Evolutionary conservation across 108 stramenopile species (phyloP).

Genomic region (Skeletonema potamos): DNA sequence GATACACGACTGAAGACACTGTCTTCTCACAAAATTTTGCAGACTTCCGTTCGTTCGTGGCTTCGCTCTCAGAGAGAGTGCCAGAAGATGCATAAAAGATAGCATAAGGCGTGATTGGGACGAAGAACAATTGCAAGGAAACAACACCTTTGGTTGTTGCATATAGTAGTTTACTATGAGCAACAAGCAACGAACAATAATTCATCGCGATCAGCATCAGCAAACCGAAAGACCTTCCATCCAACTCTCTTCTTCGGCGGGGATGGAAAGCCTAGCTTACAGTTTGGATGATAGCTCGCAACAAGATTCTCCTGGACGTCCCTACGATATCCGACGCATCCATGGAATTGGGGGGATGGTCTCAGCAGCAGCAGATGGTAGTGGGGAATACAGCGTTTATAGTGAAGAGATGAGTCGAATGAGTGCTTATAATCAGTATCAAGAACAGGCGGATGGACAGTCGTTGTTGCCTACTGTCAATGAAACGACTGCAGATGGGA

Average conservation of each 20-base stretch:
- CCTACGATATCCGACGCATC: neutral
- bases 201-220: neutral
- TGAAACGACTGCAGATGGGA: neutral
- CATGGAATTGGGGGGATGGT: neutral
- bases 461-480: neutral
- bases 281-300: neutral
- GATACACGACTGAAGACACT: too few relatives aligned
- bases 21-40: too few relatives aligned
- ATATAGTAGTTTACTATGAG: neutral
- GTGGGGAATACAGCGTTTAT: neutral
- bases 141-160: too few relatives aligned
- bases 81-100: too few relatives aligned
- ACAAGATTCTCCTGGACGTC: neutral
- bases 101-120: too few relatives aligned
- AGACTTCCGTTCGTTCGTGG: too few relatives aligned
- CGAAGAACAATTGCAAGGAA: too few relatives aligned
- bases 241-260: neutral
- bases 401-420: neutral
- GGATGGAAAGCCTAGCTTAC: neutral
- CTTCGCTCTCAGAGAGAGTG: too few relatives aligned
- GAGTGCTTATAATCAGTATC: neutral
- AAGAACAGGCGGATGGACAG: neutral
- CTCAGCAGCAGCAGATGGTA: neutral
- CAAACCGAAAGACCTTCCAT: neutral
- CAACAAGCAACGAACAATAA: neutral